Conservation (phyloP, 2,329 filamentous ascomycete species). For the Orbilia quercus region DNA sequence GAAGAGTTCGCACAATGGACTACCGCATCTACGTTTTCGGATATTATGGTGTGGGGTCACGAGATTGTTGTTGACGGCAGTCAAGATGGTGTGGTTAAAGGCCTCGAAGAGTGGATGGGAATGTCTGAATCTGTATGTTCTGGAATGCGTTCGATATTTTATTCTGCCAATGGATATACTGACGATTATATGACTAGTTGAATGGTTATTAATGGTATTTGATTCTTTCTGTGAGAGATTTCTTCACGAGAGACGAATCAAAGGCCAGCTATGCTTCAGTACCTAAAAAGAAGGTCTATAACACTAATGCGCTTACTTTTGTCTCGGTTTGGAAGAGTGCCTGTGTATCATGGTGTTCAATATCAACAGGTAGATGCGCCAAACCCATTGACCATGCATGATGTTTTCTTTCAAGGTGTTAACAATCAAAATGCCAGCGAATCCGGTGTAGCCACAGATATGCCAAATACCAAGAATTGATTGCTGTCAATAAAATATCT, state of each 20-base stretch:
- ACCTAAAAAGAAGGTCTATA: too few relatives aligned
- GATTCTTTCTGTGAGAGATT: too few relatives aligned
- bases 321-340: too few relatives aligned
- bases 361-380: too few relatives aligned
- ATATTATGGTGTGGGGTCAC: constrained; percentile 54
- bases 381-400: too few relatives aligned
- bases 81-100: constrained; percentile 48
- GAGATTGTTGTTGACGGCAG: constrained; percentile 31
- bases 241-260: too few relatives aligned
- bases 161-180: neutral
- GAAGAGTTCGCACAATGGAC: constrained; percentile 30
- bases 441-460: neutral
- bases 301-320: too few relatives aligned
- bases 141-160: neutral
- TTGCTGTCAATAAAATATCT: too few relatives aligned
- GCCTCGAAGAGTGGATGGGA: constrained; percentile 48
- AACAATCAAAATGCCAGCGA: too few relatives aligned
- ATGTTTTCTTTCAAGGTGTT: too few relatives aligned
- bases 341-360: too few relatives aligned
- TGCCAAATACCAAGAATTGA: neutral
- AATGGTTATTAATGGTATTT: constrained; percentile 24
- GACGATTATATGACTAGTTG: constrained; percentile 1
- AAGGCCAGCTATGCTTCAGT: too few relatives aligned
- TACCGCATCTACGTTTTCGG: constrained; percentile 29
- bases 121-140: constrained; percentile 35